These are phyloP conservation scores for Phytophthora aleatoria DNA, from an alignment of 352 stramenopile genomes.

Conservation along the genomic window DNA sequence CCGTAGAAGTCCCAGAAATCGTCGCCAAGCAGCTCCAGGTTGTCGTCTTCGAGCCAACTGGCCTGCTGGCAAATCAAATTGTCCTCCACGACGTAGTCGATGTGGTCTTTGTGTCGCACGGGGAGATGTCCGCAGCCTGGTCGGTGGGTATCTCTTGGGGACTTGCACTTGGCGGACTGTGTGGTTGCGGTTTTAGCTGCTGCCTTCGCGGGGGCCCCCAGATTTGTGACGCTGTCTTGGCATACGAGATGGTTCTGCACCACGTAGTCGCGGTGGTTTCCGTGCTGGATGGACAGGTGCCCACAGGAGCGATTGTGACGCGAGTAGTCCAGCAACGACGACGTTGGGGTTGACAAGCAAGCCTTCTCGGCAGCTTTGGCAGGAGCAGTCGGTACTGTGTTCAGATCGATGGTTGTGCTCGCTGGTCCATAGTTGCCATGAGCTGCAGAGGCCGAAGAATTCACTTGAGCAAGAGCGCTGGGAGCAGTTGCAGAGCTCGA, in stretches of 20 bases:
- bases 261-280: constrained; percentile 81
- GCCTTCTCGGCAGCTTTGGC: constrained; percentile 30
- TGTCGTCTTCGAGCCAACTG: constrained; percentile 59
- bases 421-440: no score
- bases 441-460: no score
- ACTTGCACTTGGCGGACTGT: constrained; percentile 26
- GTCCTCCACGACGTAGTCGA: constrained; percentile 86
- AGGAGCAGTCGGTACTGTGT: constrained; percentile 5
- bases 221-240: constrained; percentile 66
- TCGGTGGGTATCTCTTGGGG: constrained; percentile 51
- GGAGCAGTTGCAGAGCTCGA: not conserved
- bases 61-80: constrained; percentile 76
- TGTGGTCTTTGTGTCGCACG: constrained; percentile 80
- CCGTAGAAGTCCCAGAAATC: constrained; percentile 88
- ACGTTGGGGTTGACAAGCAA: constrained; percentile 31
- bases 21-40: constrained; percentile 71
- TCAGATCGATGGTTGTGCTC: not conserved
- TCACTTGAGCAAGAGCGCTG: no score
- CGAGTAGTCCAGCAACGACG: constrained; percentile 58
- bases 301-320: constrained; percentile 69
- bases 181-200: constrained; percentile 10
- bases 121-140: constrained; percentile 74
- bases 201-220: constrained; percentile 29
- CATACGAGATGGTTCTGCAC: constrained; percentile 86
- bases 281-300: constrained; percentile 79